Percentiles rank a stretch among this genome's conserved stretches.
phyloP scores from a whole-genome alignment of 306 rosid species.

The Cyclanthera cordifolia region DNA sequence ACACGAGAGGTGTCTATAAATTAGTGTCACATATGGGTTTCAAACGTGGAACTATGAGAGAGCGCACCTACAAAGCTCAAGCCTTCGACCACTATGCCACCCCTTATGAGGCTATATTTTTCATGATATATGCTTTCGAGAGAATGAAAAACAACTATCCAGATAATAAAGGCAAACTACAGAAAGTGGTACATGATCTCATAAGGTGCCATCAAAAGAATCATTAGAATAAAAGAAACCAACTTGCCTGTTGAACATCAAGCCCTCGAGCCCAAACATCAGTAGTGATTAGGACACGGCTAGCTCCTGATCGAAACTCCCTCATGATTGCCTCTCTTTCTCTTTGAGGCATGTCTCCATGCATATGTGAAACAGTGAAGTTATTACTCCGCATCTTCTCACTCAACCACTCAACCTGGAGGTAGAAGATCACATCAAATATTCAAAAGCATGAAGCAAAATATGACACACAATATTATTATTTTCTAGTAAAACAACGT shows the following conservation, averaged over 20 bases:
- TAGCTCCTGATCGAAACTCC: constrained; percentile 77
- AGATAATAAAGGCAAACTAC: no score
- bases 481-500: background rate
- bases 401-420: constrained; percentile 91
- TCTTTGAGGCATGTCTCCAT: constrained; percentile 97
- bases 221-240: background rate
- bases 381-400: constrained; percentile 94
- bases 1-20: no score
- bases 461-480: background rate
- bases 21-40: no score
- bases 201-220: background rate
- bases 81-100: no score
- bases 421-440: constrained; percentile 9
- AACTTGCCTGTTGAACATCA: constrained; percentile 95
- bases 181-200: background rate
- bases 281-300: constrained; percentile 89
- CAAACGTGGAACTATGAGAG: constrained; percentile 21
- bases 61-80: constrained; percentile 68
- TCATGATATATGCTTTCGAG: background rate
- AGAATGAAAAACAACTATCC: background rate
- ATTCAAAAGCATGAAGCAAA: background rate
- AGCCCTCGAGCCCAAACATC: constrained; percentile 99
- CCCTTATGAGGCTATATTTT: no score
- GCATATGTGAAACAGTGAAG: constrained; percentile 93
- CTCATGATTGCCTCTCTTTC: constrained; percentile 96